A percentile compares a stretch with the other conserved stretches of the same genome.
Conservation (phyloP, 495 filamentous ascomycete species). For the Daldinia childiae region DNA sequence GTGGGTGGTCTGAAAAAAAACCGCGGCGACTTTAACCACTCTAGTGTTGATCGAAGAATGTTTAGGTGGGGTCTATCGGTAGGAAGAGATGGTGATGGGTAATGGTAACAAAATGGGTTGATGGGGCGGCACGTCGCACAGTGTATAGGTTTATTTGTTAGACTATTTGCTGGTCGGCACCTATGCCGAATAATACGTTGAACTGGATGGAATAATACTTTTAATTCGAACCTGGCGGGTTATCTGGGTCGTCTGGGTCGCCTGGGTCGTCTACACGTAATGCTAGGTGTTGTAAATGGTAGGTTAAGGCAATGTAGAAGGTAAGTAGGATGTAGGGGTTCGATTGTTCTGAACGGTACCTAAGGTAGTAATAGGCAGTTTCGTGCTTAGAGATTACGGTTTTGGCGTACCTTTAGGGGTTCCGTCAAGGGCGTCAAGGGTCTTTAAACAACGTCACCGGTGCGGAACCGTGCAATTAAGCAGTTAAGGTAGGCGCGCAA, state of each 20-base stretch:
- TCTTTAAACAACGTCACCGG: slow-evolving; percentile 37
- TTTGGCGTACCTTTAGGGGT: slow-evolving; percentile 22
- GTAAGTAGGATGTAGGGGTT: not conserved
- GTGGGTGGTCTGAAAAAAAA: slow-evolving; percentile 45
- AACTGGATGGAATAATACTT: slow-evolving; percentile 1
- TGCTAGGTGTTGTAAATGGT: slow-evolving; percentile 4
- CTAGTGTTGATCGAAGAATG: slow-evolving; percentile 44
- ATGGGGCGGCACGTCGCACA: slow-evolving; percentile 37
- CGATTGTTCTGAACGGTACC: slow-evolving; percentile 28
- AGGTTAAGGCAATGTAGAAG: slow-evolving; percentile 4
- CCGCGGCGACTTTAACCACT: slow-evolving; percentile 48
- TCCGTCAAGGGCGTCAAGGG: slow-evolving; percentile 38
- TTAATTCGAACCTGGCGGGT: slow-evolving; percentile 12
- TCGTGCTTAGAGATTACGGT: slow-evolving; percentile 27
- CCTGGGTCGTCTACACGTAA: slow-evolving; percentile 1
- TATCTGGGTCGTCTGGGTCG: not conserved
- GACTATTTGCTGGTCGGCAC: slow-evolving; percentile 34
- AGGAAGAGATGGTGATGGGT: slow-evolving; percentile 40
- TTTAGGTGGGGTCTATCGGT: slow-evolving; percentile 48
- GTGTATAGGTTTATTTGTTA: slow-evolving; percentile 33
- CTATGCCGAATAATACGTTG: slow-evolving; percentile 31
- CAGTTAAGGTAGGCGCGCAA: slow-evolving; percentile 10
- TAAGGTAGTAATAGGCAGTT: not conserved
- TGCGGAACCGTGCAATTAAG: slow-evolving; percentile 24
- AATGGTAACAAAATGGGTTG: slow-evolving; percentile 28